Evolutionary conservation across 495 filamentous ascomycete species (phyloP).

Genomic region (Cudoniella acicularis): DNA sequence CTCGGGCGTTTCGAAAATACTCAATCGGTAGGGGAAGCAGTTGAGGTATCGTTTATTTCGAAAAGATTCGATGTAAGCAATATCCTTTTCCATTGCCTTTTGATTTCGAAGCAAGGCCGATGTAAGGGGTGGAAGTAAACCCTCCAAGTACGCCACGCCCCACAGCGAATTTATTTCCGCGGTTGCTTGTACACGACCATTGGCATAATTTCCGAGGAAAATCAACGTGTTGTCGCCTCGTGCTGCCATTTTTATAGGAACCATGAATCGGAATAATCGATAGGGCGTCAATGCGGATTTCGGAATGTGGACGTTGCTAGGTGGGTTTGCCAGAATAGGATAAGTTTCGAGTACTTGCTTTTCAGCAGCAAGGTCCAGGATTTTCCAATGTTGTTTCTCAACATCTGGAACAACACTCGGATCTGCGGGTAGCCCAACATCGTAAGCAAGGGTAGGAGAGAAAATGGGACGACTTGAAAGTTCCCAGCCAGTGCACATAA

Average conservation of each 20-base stretch:
- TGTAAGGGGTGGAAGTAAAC: slow-evolving; percentile 8
- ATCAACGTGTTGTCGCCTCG: slow-evolving; percentile 22
- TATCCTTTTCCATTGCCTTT: slow-evolving; percentile 19
- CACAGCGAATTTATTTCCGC: slow-evolving; percentile 29
- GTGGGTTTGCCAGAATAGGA: slow-evolving; percentile 17
- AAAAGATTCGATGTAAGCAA: slow-evolving; percentile 20
- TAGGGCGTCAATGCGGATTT: slow-evolving; percentile 19
- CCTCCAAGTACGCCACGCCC: slow-evolving; percentile 28
- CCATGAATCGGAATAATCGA: slow-evolving; percentile 27
- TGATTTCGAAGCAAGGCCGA: background rate
- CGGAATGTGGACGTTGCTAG: background rate
- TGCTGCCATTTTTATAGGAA: slow-evolving; percentile 22
- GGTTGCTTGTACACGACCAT: slow-evolving; percentile 13
- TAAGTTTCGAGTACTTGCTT: slow-evolving; percentile 13
- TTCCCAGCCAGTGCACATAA: slow-evolving; percentile 32
- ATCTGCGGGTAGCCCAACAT: slow-evolving; percentile 10
- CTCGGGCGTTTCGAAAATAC: slow-evolving; percentile 3
- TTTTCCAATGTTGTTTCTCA: slow-evolving; percentile 18
- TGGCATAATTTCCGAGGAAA: slow-evolving; percentile 24
- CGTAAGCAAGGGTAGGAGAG: background rate
- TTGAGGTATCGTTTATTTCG: slow-evolving; percentile 23
- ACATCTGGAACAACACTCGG: background rate
- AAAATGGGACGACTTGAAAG: slow-evolving; percentile 10
- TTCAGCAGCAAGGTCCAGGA: slow-evolving; percentile 22
- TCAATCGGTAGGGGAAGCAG: background rate